Conservation (phyloP, 345 rosid genomes). For the Pelargonium nanum region DNA sequence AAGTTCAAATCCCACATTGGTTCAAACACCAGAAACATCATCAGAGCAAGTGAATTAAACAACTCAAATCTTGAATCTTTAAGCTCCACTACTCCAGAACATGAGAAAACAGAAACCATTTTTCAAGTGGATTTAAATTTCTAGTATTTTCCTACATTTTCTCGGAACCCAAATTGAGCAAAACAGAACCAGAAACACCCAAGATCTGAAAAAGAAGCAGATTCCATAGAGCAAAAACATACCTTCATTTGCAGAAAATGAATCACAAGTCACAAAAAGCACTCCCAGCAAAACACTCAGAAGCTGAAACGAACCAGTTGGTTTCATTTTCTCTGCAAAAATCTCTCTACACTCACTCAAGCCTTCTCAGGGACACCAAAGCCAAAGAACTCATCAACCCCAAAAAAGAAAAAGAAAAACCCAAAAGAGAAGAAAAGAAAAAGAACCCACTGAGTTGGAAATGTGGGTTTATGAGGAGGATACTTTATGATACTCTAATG, state of each 20-base stretch:
- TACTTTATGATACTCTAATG: background rate
- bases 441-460: slow-evolving; percentile 13
- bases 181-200: too few relatives aligned
- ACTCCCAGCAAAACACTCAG: slow-evolving; percentile 32
- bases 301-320: slow-evolving; percentile 23
- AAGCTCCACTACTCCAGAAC: too few relatives aligned
- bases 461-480: slow-evolving; percentile 9
- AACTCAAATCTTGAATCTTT: background rate
- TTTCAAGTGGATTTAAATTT: too few relatives aligned
- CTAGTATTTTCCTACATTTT: too few relatives aligned
- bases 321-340: slow-evolving; percentile 32
- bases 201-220: too few relatives aligned
- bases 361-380: slow-evolving; percentile 11
- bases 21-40: background rate
- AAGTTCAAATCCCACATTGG: background rate
- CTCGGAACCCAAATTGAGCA: too few relatives aligned
- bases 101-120: background rate
- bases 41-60: background rate
- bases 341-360: slow-evolving; percentile 12
- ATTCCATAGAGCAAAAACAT: too few relatives aligned
- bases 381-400: slow-evolving; percentile 24
- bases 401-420: background rate
- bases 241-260: slow-evolving; percentile 41
- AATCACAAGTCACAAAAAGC: slow-evolving; percentile 36
- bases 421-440: background rate